phyloP scores from a whole-genome alignment of 257 asterid species.

The Plantago major region DNA sequence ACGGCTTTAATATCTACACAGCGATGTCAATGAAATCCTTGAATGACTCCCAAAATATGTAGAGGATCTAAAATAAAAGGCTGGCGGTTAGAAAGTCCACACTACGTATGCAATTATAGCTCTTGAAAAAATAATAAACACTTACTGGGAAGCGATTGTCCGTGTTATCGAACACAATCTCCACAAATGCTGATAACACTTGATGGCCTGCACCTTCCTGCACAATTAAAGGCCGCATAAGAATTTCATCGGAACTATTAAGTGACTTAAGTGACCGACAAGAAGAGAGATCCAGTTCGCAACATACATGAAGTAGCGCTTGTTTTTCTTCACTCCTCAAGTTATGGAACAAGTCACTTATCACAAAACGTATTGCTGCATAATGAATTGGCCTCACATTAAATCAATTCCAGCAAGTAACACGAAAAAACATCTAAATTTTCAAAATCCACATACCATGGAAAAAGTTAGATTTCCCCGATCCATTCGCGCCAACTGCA shows the following conservation, averaged over 20 bases:
- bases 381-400: conserved; percentile 8
- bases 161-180: conserved; percentile 92
- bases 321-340: conserved; percentile 92
- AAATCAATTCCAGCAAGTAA: conserved; percentile 9
- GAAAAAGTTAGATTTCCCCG: conserved; percentile 96
- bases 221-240: conserved; percentile 5
- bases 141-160: conserved; percentile 97
- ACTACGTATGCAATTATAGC: not conserved
- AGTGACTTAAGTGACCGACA: not conserved
- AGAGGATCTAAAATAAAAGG: not conserved
- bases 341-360: conserved; percentile 89
- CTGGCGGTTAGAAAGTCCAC: not conserved
- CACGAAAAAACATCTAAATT: conserved; percentile 9
- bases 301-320: conserved; percentile 88
- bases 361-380: conserved; percentile 93
- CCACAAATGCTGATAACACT: conserved; percentile 91
- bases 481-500: conserved; percentile 99
- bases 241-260: not conserved
- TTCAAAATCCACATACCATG: conserved; percentile 51
- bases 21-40: not conserved
- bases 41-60: not conserved
- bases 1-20: not conserved
- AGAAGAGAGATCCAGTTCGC: conserved; percentile 15
- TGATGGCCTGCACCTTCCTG: conserved; percentile 99
- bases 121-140: not conserved